These are phyloP conservation scores for Lolium multiflorum DNA, from an alignment of 176 grass and related monocot species.

Conservation along the genomic window DNA sequence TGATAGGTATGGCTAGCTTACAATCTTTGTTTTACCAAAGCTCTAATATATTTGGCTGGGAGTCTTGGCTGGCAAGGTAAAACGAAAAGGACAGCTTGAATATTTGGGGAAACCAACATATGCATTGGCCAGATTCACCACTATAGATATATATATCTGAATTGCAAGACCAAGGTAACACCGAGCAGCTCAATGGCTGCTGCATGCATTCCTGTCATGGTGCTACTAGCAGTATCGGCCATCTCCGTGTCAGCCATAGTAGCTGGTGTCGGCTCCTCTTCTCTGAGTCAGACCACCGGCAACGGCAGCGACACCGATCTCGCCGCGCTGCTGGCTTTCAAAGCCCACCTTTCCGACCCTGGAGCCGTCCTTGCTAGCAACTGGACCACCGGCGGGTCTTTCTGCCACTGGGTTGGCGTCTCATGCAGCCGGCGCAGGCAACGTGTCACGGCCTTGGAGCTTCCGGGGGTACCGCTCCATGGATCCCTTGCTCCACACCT, in stretches of 20 bases:
- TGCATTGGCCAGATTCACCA: background rate
- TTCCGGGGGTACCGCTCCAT: background rate
- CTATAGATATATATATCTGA: background rate
- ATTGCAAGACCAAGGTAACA: background rate
- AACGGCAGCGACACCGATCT: background rate
- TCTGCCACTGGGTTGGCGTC: background rate
- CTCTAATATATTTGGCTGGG: background rate
- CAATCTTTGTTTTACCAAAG: background rate
- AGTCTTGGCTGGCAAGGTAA: background rate
- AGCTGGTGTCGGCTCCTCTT: background rate
- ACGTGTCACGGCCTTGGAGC: background rate
- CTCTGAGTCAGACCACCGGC: background rate
- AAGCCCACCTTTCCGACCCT: background rate
- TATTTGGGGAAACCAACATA: background rate
- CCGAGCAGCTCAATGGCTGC: background rate
- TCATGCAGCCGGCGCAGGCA: background rate
- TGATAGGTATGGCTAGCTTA: background rate
- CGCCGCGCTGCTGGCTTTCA: background rate
- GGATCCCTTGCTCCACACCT: conserved; percentile 13
- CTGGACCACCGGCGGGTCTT: background rate
- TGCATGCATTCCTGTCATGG: background rate
- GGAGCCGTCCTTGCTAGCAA: background rate
- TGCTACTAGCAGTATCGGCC: background rate
- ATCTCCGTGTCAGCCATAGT: background rate
- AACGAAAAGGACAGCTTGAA: background rate